Percentiles rank a stretch among this genome's conserved stretches.
Evolutionary conservation across 106 monocot species (phyloP).

Genomic region (Allium sativum): DNA sequence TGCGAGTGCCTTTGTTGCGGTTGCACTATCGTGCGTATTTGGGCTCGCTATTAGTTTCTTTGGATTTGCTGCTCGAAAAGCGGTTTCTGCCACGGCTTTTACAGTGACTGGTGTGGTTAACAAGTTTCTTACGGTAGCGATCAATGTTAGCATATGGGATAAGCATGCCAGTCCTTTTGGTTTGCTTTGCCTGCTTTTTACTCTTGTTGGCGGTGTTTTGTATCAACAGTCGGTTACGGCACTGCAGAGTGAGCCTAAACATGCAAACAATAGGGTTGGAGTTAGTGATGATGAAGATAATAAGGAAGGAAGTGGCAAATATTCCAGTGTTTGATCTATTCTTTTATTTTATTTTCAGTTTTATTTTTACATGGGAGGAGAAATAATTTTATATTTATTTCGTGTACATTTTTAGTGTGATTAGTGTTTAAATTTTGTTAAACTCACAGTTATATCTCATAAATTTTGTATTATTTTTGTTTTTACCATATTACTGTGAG

Average conservation of each 20-base stretch:
- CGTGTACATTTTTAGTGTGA: too few relatives aligned
- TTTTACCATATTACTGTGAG: too few relatives aligned
- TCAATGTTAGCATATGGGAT: conserved; percentile 89
- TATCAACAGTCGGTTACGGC: conserved; percentile 80
- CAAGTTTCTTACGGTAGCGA: conserved; percentile 84
- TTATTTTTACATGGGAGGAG: too few relatives aligned
- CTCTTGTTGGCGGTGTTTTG: conserved; percentile 74
- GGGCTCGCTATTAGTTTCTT: conserved; percentile 91
- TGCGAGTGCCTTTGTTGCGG: conserved; percentile 45
- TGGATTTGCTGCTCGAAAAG: conserved; percentile 83
- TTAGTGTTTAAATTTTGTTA: too few relatives aligned
- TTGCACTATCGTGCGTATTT: conserved; percentile 61
- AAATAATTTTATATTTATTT: too few relatives aligned
- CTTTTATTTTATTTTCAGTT: too few relatives aligned
- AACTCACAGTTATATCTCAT: too few relatives aligned
- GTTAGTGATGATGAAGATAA: conserved; percentile 30
- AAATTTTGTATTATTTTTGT: too few relatives aligned
- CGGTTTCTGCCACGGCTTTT: conserved; percentile 85
- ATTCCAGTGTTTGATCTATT: conserved; percentile 30
- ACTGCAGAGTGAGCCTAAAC: conserved; percentile 10
- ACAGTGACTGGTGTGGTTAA: conserved; percentile 90
- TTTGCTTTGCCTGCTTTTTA: conserved; percentile 56
- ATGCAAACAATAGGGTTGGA: conserved; percentile 2
- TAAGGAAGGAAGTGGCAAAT: conserved; percentile 15
- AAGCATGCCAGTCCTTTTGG: conserved; percentile 73